A percentile compares a stretch with the other conserved stretches of the same genome.
phyloP scores from a whole-genome alignment of 2,329 filamentous ascomycete species.

The Lanzia echinophila region DNA sequence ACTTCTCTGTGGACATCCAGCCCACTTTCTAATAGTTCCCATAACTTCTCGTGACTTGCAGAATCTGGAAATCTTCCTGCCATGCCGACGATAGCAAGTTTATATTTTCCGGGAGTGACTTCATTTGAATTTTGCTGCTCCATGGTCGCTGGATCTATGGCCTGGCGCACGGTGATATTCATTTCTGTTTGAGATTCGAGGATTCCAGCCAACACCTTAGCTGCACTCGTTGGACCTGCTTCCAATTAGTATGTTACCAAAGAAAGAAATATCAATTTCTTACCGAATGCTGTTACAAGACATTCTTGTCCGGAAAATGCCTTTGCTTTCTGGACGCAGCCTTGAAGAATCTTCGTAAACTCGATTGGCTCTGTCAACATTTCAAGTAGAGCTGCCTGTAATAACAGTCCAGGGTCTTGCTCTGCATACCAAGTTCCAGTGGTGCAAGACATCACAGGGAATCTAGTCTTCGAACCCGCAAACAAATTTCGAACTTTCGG shows the following conservation, averaged over 20 bases:
- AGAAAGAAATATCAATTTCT: not conserved
- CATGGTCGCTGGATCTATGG: not conserved
- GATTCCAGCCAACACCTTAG: conserved; percentile 20
- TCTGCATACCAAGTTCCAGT: conserved; percentile 15
- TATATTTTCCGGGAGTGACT: conserved; percentile 4
- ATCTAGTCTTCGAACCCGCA: conserved; percentile 38
- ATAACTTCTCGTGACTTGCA: conserved; percentile 63
- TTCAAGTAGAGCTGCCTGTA: conserved; percentile 33
- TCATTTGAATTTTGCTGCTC: conserved; percentile 4
- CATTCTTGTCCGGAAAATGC: conserved; percentile 36
- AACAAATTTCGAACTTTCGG: conserved; percentile 37
- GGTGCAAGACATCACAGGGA: conserved; percentile 45
- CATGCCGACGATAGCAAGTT: conserved; percentile 75
- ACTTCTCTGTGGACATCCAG: conserved; percentile 64
- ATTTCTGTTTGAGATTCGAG: conserved; percentile 9
- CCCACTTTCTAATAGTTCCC: conserved; percentile 68
- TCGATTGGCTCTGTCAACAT: conserved; percentile 44
- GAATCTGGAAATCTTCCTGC: conserved; percentile 71
- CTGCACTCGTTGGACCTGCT: conserved; percentile 44
- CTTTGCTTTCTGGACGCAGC: conserved; percentile 39
- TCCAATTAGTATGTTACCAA: conserved; percentile 28
- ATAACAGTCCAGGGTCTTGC: conserved; percentile 13
- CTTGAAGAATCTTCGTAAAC: conserved; percentile 43
- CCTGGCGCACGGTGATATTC: not conserved
- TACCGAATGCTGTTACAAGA: conserved; percentile 43